Base-by-base conservation (phyloP, 106 monocot genomes). In the Narthecium ossifragum region DNA sequence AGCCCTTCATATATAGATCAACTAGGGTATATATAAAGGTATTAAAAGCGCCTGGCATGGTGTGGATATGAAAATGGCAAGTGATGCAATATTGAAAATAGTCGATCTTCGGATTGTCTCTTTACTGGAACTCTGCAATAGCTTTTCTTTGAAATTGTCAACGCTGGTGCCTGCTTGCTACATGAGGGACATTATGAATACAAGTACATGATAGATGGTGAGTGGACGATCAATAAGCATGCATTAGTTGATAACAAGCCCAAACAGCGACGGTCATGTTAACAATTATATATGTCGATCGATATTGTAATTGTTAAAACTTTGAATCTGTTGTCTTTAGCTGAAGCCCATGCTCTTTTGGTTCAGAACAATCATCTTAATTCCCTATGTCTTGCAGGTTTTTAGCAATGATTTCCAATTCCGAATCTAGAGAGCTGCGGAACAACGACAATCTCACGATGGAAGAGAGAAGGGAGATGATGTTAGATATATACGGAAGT, bases 151-250 rank as follows among this genome's bases (percentile, higher is more conserved):
- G n/a, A n/a, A n/a, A n/a, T n/a, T n/a, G n/a, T n/a, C n/a, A n/a
- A 18, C 11, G 0, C 17, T 37, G 36, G 32, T 18, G 22, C 22
- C 1, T 36, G 2, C 24, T 51, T 6, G 12, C 64, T 34, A 12
- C 37, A 98, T 90, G 84, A 87, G 53, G 96, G 96, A 40, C 64
- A 40, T 8, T 98, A 98, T 29, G 96, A 98, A 59, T 98, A 98
- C 79, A 98, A 98, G 60, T 98, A 98, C 53, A 79, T 98, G 32
- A 45, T 90, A 14, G 81, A 90, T 52, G 96, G 84, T 37, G 48
- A 81, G 55, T 96, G 94, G 94, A 71, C 65, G 15, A 76, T 70
- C 65, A 96, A 90, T 39, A 37, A 68, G 20, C 23, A 75, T 48
- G 94, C n/a, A n/a, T n/a, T n/a, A 96, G 66, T 45, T 63, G 20